Evolutionary conservation across 768 basidiomycete genomes (phyloP), one percentile per base, ranked within the genome.

Genomic region (Saitozyma sp.): DNA sequence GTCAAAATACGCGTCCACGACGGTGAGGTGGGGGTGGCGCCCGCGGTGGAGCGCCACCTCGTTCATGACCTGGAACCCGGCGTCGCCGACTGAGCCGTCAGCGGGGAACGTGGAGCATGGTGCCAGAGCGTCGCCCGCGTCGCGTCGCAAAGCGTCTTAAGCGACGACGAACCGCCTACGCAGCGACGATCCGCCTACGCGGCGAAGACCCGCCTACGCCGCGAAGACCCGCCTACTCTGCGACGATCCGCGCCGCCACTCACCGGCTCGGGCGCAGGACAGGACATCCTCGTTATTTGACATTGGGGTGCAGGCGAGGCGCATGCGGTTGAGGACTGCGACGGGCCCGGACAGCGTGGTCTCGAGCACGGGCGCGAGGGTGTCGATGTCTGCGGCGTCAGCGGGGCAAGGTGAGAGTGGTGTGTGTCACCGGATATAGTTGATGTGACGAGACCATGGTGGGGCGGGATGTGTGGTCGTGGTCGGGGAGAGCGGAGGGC

Each of bases 41-140:
- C 94, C 94, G 37, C 94, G 87, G 79, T 97, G 94, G 42, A 97
- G 82, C 3, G 91, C 88, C 61, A 97, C 87, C 79, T 97, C 94
- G 74, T 97, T 97, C 92, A 97, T 94, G 43, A 95, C 94, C 78
- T 95, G 93, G 89, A 90, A 93, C 66, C 88, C 92, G 89, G 63
- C 67, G 16, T 68, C 65, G 6, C 70, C 72, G 20, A 74, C 72
- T 74, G 54, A 42, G 61, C 52, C 40, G 51, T 50, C 52, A 61
- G 42, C 10, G 29, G 29, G 29, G 29, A n/a, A n/a, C n/a, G n/a
- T n/a, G n/a, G 16, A 45, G 43, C 43, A 45, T 11, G 13, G 16
- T 45, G 20, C 29, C 29, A 29, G 29, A 5, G 29, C 29, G 29
- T 29, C 29, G 2, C 29, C 2, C 2, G 29, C 29, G 29, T 29